Percentiles rank a stretch among this genome's conserved stretches.
Evolutionary conservation across 257 asterid genomes (phyloP).

Genomic region (Solanum sitiens): DNA sequence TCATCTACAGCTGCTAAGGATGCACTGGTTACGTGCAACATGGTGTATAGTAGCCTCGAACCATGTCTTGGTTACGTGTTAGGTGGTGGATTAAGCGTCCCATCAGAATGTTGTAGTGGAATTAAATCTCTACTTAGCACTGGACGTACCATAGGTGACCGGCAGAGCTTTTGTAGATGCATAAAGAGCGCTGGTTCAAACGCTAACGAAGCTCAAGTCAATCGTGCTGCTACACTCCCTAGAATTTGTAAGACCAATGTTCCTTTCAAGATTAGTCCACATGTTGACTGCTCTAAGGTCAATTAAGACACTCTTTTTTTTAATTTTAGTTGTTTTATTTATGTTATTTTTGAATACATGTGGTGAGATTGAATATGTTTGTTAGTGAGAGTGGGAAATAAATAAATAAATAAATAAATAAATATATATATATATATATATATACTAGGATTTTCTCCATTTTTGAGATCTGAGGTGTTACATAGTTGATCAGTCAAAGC

Average conservation of each 20-base stretch:
- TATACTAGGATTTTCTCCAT: no score
- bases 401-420: no score
- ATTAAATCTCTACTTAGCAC: background rate
- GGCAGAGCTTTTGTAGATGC: background rate
- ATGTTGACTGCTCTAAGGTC: conserved; percentile 4
- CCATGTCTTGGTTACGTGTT: conserved; percentile 1
- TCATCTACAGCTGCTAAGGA: background rate
- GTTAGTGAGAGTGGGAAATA: no score
- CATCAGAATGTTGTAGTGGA: background rate
- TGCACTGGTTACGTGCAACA: background rate
- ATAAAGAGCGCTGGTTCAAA: background rate
- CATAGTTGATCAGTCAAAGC: no score
- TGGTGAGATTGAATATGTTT: background rate
- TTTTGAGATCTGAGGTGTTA: no score
- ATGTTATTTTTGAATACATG: background rate
- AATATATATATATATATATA: no score
- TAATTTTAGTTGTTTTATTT: background rate
- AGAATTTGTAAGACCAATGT: background rate
- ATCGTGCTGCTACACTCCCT: conserved; percentile 3
- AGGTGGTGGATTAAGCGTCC: background rate
- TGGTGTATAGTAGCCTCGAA: background rate
- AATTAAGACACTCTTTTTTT: background rate
- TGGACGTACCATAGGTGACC: background rate
- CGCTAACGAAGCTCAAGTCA: background rate
- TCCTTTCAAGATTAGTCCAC: background rate